These are phyloP conservation scores for Leccinum obscurum DNA, from an alignment of 768 basidiomycete species.

Conservation along the genomic window DNA sequence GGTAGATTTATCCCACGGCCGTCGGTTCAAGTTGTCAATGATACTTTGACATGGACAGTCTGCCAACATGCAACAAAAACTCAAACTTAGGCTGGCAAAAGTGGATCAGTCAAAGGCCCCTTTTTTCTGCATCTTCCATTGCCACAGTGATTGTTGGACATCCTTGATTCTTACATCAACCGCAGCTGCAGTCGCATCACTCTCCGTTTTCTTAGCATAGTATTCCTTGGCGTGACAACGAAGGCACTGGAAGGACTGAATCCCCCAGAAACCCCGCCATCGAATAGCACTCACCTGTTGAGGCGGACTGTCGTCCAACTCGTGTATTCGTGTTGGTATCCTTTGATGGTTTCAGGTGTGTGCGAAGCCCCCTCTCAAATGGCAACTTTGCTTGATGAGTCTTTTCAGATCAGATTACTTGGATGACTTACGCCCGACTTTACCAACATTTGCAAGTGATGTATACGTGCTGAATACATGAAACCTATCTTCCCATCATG, in stretches of 20 bases:
- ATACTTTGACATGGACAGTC: neutral
- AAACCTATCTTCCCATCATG: conserved; percentile 50
- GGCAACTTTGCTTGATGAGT: neutral
- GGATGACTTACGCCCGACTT: conserved; percentile 79
- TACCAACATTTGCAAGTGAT: conserved; percentile 69
- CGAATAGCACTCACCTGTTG: conserved; percentile 83
- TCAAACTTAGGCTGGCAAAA: neutral
- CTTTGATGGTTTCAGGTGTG: conserved; percentile 64
- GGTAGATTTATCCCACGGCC: conserved; percentile 1
- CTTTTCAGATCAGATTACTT: conserved; percentile 64
- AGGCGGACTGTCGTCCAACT: conserved; percentile 55
- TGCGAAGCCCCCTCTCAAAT: neutral
- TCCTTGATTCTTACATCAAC: conserved; percentile 5
- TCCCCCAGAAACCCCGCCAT: neutral
- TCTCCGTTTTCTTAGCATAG: conserved; percentile 11
- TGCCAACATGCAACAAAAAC: neutral
- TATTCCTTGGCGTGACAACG: neutral
- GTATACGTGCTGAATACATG: conserved; percentile 80
- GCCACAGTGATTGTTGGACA: neutral
- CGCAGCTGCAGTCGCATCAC: neutral
- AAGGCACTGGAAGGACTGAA: neutral
- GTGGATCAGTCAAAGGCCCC: neutral
- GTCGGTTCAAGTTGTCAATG: neutral
- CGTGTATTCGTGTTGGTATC: conserved; percentile 60
- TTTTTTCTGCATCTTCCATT: neutral